Base-by-base conservation (phyloP, 129 eudicot species). In the Scalesia atractyloides region DNA sequence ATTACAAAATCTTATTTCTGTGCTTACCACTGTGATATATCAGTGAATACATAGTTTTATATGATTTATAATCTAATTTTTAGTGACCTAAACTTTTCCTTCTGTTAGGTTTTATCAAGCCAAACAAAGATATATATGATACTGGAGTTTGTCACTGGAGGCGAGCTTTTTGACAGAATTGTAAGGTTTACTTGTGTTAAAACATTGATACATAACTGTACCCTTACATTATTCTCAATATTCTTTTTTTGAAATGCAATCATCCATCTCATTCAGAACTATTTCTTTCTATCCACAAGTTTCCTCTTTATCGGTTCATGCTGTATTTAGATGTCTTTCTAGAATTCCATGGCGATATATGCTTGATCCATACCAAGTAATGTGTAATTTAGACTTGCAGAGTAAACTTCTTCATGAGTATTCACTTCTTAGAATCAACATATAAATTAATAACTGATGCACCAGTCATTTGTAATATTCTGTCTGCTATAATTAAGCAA, bases 111-210 rank as follows among this genome's bases (percentile, higher is more conserved):
- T 78, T 85, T 95, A 79, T 83, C 99, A 9, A 85, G 97, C 82
- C 78, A 75, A 53, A 78, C 97, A 66, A 95, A 90, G 77, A 88
- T 95, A 58, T 95, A 90, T 76, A 90, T 95, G 57, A 72, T 95
- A 74, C 84, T 84, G 82, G 99, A 95, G 83, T 83, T 95, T 72
- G 96, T 95, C 66, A 78, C 91, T 0, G 99, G 99, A 33, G 99
- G 99, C 79, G 96, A 95, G 72, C 97, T 95, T 65, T 95, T 84
- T 82, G 97, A 95, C 86, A 86, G 93, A 85, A 88, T 95, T 75
- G 99, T 95, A 84, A 88, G 99, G 64, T 77, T 73, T 52, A 66
- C 20, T 41, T 73, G 36, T 5, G 36, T 64, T 57, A 66, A 37
- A 36, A 33, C 33, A 56, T 16, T 64, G 72, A 73, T 80, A 69